phyloP scores from a whole-genome alignment of 768 basidiomycete genomes.

The Tricholomella constricta region DNA sequence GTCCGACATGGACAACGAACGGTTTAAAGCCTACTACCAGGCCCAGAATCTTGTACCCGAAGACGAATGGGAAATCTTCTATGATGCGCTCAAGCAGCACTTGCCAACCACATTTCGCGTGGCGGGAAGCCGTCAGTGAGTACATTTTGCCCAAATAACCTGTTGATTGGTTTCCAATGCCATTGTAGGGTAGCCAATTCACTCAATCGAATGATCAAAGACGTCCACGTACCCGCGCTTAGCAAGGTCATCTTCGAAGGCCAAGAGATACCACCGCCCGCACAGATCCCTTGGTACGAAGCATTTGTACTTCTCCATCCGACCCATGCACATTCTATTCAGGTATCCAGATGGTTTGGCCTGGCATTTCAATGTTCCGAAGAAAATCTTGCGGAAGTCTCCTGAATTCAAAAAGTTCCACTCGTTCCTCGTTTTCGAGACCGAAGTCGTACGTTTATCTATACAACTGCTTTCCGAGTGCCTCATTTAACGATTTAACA shows the following conservation, averaged over 20 bases:
- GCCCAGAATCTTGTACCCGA: conserved; percentile 76
- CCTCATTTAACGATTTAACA: not conserved
- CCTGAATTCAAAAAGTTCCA: conserved; percentile 95
- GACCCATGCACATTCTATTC: conserved; percentile 9
- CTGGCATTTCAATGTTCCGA: conserved; percentile 95
- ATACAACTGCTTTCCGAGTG: not conserved
- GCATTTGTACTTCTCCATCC: not conserved
- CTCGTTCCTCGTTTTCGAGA: conserved; percentile 95
- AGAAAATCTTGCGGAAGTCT: conserved; percentile 82
- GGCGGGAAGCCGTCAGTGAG: conserved; percentile 82
- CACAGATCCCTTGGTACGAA: conserved; percentile 80
- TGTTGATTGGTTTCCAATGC: conserved; percentile 7
- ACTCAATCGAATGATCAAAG: conserved; percentile 77
- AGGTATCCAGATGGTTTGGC: conserved; percentile 94
- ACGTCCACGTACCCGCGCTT: conserved; percentile 76
- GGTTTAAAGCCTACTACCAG: conserved; percentile 68
- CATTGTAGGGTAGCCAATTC: conserved; percentile 59
- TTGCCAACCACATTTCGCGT: conserved; percentile 95
- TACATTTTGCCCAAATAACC: conserved; percentile 10
- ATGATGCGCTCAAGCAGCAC: conserved; percentile 64
- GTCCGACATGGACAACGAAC: conserved; percentile 69
- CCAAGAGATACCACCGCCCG: conserved; percentile 73
- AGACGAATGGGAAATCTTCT: conserved; percentile 77
- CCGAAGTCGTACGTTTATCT: conserved; percentile 78
- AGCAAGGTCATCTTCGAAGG: conserved; percentile 76